A percentile compares a stretch with the other conserved stretches of the same genome.
Evolutionary conservation across 345 rosid genomes (phyloP).

Genomic region (Leavenworthia alabamica): DNA sequence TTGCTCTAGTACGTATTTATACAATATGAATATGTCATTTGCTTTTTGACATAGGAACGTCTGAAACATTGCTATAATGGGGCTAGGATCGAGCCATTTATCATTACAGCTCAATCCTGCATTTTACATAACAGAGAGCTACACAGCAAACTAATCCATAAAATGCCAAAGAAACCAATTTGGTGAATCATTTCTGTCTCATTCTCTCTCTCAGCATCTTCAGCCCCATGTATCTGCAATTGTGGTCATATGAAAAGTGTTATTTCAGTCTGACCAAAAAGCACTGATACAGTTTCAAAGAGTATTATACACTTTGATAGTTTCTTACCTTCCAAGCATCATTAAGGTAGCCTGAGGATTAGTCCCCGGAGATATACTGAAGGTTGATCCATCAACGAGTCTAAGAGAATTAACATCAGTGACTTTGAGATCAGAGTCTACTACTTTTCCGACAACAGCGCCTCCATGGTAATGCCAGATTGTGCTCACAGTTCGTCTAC

Average conservation of each 20-base stretch:
- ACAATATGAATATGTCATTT: conserved; percentile 1
- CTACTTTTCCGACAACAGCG: conserved; percentile 73
- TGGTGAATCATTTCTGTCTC: conserved; percentile 4
- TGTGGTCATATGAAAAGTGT: neutral
- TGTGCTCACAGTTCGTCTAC: conserved; percentile 70
- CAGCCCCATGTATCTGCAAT: conserved; percentile 52
- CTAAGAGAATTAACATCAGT: conserved; percentile 49
- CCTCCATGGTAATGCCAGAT: conserved; percentile 99
- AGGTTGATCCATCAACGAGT: conserved; percentile 79
- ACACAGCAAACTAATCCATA: conserved; percentile 1
- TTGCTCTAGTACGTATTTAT: neutral
- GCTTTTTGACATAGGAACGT: neutral
- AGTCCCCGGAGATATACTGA: conserved; percentile 72
- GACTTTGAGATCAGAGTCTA: conserved; percentile 49
- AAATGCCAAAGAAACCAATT: neutral
- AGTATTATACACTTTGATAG: neutral
- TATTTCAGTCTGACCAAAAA: neutral
- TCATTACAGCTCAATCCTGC: neutral
- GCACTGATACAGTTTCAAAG: neutral
- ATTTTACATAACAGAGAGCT: conserved; percentile 2
- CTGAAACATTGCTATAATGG: neutral
- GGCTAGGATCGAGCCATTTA: neutral
- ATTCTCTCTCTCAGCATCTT: conserved; percentile 43
- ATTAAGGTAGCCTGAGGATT: conserved; percentile 94
- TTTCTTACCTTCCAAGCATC: conserved; percentile 81